Evolutionary conservation across 2,329 filamentous ascomycete species (phyloP).

Genomic region (Microsporum ferrugineum): DNA sequence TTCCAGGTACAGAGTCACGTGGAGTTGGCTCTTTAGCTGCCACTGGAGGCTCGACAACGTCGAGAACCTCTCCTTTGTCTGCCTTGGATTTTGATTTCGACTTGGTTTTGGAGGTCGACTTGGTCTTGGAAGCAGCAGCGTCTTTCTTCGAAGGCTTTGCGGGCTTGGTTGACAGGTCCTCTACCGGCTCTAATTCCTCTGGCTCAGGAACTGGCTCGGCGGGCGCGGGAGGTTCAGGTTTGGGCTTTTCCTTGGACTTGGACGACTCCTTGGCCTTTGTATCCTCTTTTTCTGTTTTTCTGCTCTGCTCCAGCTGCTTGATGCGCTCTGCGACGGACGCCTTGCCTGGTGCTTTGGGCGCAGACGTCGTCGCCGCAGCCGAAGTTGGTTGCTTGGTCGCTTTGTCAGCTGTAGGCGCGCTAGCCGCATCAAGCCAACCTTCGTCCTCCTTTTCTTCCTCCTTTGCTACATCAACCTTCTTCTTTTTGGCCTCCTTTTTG

Average conservation of each 20-base stretch:
- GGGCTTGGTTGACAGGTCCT: constrained; percentile 18
- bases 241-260: constrained; percentile 28
- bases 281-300: constrained; percentile 31
- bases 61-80: background rate
- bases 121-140: constrained; percentile 24
- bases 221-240: constrained; percentile 22
- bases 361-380: constrained; percentile 27
- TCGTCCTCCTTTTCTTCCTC: constrained; percentile 4
- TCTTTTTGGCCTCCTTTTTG: constrained; percentile 1
- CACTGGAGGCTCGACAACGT: background rate
- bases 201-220: constrained; percentile 18
- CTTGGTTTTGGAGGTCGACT: background rate
- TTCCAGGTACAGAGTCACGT: constrained; percentile 40
- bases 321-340: constrained; percentile 44
- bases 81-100: constrained; percentile 5
- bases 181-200: background rate
- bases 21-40: constrained; percentile 17
- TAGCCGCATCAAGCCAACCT: constrained; percentile 6
- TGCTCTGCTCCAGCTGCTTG: constrained; percentile 35
- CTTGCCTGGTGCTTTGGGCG: constrained; percentile 31
- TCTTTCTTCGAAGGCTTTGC: constrained; percentile 16
- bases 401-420: constrained; percentile 22
- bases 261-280: constrained; percentile 26
- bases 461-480: background rate
- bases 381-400: constrained; percentile 30